Base-by-base conservation (phyloP, 148 eudicot species). In the Oxyria digyna region DNA sequence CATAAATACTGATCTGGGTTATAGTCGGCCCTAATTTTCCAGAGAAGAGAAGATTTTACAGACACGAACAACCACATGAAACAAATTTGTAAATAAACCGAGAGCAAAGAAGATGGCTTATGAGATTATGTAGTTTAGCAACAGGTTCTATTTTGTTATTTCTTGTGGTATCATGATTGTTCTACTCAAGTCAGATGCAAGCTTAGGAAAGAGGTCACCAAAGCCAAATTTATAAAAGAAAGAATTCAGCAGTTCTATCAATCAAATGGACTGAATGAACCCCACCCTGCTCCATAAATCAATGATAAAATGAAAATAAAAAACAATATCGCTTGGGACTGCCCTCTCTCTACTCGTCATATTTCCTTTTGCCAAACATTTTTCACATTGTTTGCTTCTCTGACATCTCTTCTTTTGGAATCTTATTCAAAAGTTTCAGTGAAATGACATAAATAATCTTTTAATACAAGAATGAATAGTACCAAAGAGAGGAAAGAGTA, bases 1-100 rank as follows among this genome's bases (percentile, higher is more conserved):
- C 97, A 91, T 64, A 91, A 79, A 79, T 86, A 88, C 77, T 80
- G 91, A 69, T 91, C 97, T 50, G 97, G 97, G 77, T 91, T 83
- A 75, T 88, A 91, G 31, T 82, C 85, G 21, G 91, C 95, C 91
- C 95, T 91, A 29, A 59, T 6, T 59, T 59, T 59, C 38, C n/a
- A 59, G 18, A 29, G 65, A 59, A 59, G 18, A 31, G n/a, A 12
- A 59, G 35, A 59, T 6, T 27, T 27, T 59, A 59, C 37, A 54
- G 62, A 26, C 31, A 54, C 62, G 31, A 11, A 54, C 24, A 24
- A 9, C 32, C 62, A 54, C 24, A 10, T 24, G 31, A 54, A 24
- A 54, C 1, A 54, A 23, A 11, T 27, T 15, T 59, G 37, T 59
- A 59, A 29, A 59, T 18, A 27, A 1, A 24, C 15, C 9, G 10